Conservation (phyloP, 2,329 filamentous ascomycete genomes). For the Cercospora brassicicola region DNA sequence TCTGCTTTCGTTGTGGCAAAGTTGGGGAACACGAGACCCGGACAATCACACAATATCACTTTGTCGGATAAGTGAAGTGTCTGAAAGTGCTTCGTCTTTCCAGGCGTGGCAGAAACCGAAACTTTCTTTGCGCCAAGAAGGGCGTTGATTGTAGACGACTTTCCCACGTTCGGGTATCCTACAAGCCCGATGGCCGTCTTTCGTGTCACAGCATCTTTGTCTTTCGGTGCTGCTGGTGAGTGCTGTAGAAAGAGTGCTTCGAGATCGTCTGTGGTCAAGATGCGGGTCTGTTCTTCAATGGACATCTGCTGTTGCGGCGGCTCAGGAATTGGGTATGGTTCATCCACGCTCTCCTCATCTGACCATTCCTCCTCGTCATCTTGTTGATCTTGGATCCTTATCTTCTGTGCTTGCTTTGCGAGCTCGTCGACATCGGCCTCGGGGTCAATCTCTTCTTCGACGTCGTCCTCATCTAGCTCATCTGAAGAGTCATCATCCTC, state of each 20-base stretch:
- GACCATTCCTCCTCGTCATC: constrained; percentile 42
- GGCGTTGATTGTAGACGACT: constrained; percentile 98
- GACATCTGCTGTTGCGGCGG: constrained; percentile 37
- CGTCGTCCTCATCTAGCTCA: constrained; percentile 32
- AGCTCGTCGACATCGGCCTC: constrained; percentile 45
- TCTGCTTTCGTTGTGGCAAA: constrained; percentile 96
- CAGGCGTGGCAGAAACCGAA: constrained; percentile 92
- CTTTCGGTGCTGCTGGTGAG: constrained; percentile 56
- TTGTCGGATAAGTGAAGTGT: constrained; percentile 90
- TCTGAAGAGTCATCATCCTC: constrained; percentile 38
- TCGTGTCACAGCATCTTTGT: constrained; percentile 50
- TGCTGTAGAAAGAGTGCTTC: constrained; percentile 84
- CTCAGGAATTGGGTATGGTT: constrained; percentile 38
- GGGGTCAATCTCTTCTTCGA: constrained; percentile 47
- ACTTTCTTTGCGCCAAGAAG: constrained; percentile 98
- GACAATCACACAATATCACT: constrained; percentile 94
- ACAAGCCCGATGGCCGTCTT: constrained; percentile 92
- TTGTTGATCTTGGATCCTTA: constrained; percentile 44
- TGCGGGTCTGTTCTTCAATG: constrained; percentile 59
- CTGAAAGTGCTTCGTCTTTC: constrained; percentile 99
- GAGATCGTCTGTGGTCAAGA: constrained; percentile 88
- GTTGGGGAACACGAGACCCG: constrained; percentile 96
- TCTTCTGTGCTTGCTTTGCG: constrained; percentile 41
- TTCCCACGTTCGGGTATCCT: constrained; percentile 97
- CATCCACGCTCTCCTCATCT: constrained; percentile 42